Conservation (phyloP, 805 yeast genomes). For the Saturnispora kantuleensis region DNA sequence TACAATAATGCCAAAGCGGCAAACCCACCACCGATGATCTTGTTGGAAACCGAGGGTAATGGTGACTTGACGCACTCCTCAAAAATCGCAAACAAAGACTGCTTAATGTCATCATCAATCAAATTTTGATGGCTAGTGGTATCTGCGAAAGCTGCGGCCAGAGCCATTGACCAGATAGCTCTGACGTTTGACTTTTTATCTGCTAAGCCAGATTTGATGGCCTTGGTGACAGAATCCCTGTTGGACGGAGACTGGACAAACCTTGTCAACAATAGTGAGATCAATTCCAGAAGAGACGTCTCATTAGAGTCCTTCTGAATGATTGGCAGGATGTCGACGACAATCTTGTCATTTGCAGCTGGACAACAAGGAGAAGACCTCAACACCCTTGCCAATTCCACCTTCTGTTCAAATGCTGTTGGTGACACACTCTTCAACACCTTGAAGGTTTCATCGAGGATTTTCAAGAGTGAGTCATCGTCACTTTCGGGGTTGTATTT, state of each 20-base stretch:
- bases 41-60: slow-evolving; percentile 40
- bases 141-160: slow-evolving; percentile 30
- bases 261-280: slow-evolving; percentile 41
- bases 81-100: slow-evolving; percentile 13
- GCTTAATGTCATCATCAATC: slow-evolving; percentile 7
- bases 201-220: slow-evolving; percentile 46
- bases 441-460: slow-evolving; percentile 47
- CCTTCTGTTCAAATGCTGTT: slow-evolving; percentile 57
- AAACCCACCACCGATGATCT: slow-evolving; percentile 45
- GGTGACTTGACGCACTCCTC: slow-evolving; percentile 44
- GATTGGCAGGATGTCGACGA: slow-evolving; percentile 38
- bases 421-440: slow-evolving; percentile 46
- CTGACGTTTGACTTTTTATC: slow-evolving; percentile 57
- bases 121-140: not conserved
- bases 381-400: slow-evolving; percentile 39
- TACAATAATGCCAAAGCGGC: slow-evolving; percentile 29
- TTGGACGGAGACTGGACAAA: slow-evolving; percentile 25
- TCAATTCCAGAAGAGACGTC: slow-evolving; percentile 37
- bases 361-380: slow-evolving; percentile 20
- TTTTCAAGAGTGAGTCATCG: slow-evolving; percentile 22
- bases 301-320: slow-evolving; percentile 74
- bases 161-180: slow-evolving; percentile 54
- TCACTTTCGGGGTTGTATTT: slow-evolving; percentile 14
- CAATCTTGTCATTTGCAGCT: slow-evolving; percentile 23
- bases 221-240: slow-evolving; percentile 18